Evolutionary conservation across 2,329 filamentous ascomycete genomes (phyloP).

Genomic region (Venturia asperata): DNA sequence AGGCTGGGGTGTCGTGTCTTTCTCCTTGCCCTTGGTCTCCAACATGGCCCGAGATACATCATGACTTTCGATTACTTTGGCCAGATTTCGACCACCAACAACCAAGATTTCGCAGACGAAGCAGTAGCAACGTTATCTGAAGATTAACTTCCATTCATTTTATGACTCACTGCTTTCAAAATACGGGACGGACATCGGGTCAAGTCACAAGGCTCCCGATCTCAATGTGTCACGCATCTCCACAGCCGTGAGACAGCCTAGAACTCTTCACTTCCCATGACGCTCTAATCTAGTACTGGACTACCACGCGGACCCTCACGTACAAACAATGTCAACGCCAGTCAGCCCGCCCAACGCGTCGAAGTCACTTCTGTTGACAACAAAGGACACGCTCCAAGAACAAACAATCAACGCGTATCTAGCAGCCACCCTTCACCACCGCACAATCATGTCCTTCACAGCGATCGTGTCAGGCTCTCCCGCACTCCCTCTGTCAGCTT

Average conservation of each 20-base stretch:
- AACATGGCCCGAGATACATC: no score
- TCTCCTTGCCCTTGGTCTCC: no score
- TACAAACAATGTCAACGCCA: background rate
- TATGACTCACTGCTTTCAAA: background rate
- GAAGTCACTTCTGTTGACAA: background rate
- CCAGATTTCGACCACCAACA: background rate
- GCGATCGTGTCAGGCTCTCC: background rate
- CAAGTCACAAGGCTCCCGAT: background rate
- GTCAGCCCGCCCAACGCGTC: background rate
- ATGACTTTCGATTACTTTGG: no score
- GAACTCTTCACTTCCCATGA: background rate
- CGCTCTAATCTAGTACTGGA: background rate
- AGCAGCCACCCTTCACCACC: background rate
- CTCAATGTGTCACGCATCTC: background rate
- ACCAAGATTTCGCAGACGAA: background rate
- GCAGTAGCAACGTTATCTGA: background rate
- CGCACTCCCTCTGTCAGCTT: background rate
- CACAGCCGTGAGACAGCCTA: background rate
- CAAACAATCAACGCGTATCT: background rate
- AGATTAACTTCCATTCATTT: background rate
- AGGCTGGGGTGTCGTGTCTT: no score
- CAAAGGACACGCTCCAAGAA: background rate
- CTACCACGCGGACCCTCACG: background rate
- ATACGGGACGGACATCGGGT: background rate
- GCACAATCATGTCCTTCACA: constrained; percentile 1